A percentile compares a stretch with the other conserved stretches of the same genome.
These are phyloP conservation scores for Acer negundo DNA, from an alignment of 345 rosid species.

Conservation along the genomic window DNA sequence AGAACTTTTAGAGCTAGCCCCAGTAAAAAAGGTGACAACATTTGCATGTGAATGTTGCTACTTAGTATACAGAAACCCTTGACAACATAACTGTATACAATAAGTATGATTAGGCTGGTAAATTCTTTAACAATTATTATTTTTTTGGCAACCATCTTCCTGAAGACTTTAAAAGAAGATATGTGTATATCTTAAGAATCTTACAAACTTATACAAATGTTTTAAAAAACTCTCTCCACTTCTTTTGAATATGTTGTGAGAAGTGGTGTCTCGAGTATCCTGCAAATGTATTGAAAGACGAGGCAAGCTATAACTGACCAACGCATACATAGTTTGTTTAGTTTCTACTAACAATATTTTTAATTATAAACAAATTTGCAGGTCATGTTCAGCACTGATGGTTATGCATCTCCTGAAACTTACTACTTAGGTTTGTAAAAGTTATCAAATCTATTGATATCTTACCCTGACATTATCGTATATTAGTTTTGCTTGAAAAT, in stretches of 20 bases:
- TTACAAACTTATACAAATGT: background rate
- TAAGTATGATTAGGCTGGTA: background rate
- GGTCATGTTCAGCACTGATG: slow-evolving; percentile 99
- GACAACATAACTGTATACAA: slow-evolving; percentile 1
- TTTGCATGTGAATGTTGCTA: slow-evolving; percentile 2
- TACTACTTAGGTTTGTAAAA: slow-evolving; percentile 73
- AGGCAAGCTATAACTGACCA: background rate
- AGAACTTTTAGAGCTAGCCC: slow-evolving; percentile 89
- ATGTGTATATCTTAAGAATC: background rate
- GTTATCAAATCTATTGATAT: slow-evolving; percentile 2
- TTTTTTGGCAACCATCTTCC: background rate
- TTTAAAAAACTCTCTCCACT: background rate
- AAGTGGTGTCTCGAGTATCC: background rate
- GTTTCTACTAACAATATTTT: slow-evolving; percentile 16
- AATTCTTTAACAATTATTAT: background rate
- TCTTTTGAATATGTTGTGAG: background rate
- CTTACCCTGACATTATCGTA: background rate
- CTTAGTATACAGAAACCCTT: background rate
- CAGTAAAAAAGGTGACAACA: slow-evolving; percentile 70
- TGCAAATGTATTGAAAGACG: slow-evolving; percentile 8
- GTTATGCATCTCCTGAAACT: slow-evolving; percentile 88
- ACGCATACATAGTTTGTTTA: slow-evolving; percentile 6
- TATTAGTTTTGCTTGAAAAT: background rate
- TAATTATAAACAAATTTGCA: slow-evolving; percentile 41
- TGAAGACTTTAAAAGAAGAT: background rate